These are phyloP conservation scores for Beta macrorhiza DNA, from an alignment of 179 eudicot genomes.

Conservation along the genomic window DNA sequence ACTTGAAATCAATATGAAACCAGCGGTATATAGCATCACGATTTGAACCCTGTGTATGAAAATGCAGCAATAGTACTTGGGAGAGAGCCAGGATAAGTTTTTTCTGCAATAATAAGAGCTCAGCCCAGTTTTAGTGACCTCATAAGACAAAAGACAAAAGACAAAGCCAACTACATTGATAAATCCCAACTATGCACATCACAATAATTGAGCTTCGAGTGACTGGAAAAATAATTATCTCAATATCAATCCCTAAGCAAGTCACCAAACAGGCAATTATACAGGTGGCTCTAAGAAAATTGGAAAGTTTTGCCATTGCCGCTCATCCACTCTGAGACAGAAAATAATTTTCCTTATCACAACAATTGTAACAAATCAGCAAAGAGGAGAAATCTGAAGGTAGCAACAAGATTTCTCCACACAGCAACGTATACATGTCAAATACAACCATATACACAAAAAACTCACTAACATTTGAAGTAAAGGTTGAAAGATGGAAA, in stretches of 20 bases:
- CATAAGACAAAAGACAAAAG: neutral
- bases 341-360: neutral
- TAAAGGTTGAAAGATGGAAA: neutral
- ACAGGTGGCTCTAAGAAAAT: neutral
- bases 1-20: neutral
- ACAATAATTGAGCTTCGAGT: neutral
- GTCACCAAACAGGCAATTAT: neutral
- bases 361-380: neutral
- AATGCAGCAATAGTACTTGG: neutral
- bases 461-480: neutral
- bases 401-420: neutral
- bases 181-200: neutral
- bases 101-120: neutral
- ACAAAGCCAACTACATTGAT: neutral
- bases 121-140: neutral
- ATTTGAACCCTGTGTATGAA: neutral
- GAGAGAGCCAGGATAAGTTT: neutral
- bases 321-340: slow-evolving; percentile 19
- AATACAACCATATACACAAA: neutral
- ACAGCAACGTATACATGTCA: neutral
- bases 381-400: neutral
- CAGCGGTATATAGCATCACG: neutral
- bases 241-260: slow-evolving; percentile 3
- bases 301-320: slow-evolving; percentile 5
- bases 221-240: slow-evolving; percentile 10